A percentile compares a stretch with the other conserved stretches of the same genome.
phyloP scores from a whole-genome alignment of 2,329 filamentous ascomycete species.

The Diaporthe caulivora region DNA sequence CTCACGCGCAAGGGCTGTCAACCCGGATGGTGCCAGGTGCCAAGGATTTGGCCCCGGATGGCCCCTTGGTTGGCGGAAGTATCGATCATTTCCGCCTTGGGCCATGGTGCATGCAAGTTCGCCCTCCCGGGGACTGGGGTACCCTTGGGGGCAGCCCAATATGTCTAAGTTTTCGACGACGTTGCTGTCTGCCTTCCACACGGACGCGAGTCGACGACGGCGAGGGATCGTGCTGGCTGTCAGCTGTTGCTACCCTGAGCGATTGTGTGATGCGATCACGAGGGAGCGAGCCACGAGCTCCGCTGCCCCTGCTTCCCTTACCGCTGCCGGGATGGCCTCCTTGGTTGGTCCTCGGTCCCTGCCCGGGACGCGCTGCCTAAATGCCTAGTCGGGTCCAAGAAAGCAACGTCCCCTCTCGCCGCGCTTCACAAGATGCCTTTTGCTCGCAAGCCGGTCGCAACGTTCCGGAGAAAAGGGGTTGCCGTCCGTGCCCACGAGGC shows the following conservation, averaged over 20 bases:
- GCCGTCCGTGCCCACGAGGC: neutral
- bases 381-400: slow-evolving; percentile 10
- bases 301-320: slow-evolving; percentile 13
- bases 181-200: neutral
- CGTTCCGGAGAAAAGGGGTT: neutral
- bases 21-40: slow-evolving; percentile 42
- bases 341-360: neutral
- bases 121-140: slow-evolving; percentile 17
- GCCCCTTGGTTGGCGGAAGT: slow-evolving; percentile 43
- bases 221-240: neutral
- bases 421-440: neutral
- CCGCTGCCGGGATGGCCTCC: neutral
- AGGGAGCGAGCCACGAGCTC: neutral
- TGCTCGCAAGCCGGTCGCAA: neutral
- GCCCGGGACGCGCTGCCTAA: slow-evolving; percentile 25
- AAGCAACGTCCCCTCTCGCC: neutral
- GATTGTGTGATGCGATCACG: slow-evolving; percentile 17
- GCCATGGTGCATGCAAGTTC: slow-evolving; percentile 3
- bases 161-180: neutral
- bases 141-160: neutral
- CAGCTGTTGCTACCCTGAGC: slow-evolving; percentile 17
- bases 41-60: slow-evolving; percentile 34
- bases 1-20: slow-evolving; percentile 22
- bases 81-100: slow-evolving; percentile 34
- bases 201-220: neutral